Evolutionary conservation across 495 filamentous ascomycete genomes (phyloP).

Genomic region (Xylaria telfairii): DNA sequence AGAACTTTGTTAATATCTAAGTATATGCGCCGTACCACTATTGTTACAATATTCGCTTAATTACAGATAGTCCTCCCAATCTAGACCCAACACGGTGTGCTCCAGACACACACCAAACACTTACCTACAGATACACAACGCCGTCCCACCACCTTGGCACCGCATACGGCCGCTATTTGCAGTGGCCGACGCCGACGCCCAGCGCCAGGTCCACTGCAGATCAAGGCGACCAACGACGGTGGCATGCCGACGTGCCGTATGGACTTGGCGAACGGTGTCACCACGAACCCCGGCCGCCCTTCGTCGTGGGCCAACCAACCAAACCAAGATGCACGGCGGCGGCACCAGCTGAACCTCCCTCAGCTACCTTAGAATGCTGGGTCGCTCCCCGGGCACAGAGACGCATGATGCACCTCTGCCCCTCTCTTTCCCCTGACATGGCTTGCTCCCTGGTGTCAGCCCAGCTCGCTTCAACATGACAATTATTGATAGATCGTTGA

Average conservation of each 20-base stretch:
- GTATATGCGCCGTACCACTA: slow-evolving; percentile 10
- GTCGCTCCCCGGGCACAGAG: slow-evolving; percentile 23
- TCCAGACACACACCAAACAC: not conserved
- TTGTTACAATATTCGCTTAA: slow-evolving; percentile 23
- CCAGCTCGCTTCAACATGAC: slow-evolving; percentile 24
- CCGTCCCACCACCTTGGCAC: slow-evolving; percentile 15
- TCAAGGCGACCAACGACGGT: not conserved
- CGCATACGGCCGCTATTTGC: slow-evolving; percentile 24
- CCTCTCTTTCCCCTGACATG: slow-evolving; percentile 22
- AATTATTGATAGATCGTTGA: slow-evolving; percentile 20
- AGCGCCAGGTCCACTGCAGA: slow-evolving; percentile 11
- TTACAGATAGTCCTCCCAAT: slow-evolving; percentile 1
- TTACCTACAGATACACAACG: slow-evolving; percentile 21
- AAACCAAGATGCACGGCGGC: slow-evolving; percentile 22
- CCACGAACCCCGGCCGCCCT: not conserved
- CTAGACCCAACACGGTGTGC: not conserved
- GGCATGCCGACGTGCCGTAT: not conserved
- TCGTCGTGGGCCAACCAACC: slow-evolving; percentile 3
- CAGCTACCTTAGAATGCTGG: not conserved
- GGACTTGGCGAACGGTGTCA: slow-evolving; percentile 18
- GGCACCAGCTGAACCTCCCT: slow-evolving; percentile 20
- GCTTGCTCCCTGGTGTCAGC: not conserved
- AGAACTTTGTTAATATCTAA: not conserved
- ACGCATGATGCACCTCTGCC: slow-evolving; percentile 14
- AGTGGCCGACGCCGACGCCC: not conserved